These are phyloP conservation scores for Musa schizocarpa DNA, from an alignment of 176 grass and related monocot species.

Conservation along the genomic window DNA sequence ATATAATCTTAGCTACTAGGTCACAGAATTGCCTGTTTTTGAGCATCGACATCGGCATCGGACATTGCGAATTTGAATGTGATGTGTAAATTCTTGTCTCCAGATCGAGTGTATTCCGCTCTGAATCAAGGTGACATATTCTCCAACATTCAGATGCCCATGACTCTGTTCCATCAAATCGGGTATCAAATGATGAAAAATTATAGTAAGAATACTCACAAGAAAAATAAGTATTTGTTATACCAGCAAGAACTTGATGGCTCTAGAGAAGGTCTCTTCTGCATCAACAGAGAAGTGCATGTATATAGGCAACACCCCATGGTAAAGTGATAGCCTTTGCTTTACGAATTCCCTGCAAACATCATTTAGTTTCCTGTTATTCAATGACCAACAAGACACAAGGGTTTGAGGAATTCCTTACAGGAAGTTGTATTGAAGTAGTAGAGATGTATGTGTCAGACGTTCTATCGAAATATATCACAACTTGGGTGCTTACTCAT, in stretches of 20 bases:
- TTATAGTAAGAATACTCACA: neutral
- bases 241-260: conserved; percentile 75
- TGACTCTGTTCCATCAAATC: neutral
- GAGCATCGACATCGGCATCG: neutral
- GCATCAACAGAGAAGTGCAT: conserved; percentile 84
- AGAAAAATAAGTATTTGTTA: neutral
- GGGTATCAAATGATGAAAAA: neutral
- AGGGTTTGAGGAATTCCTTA: too few relatives aligned
- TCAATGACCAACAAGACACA: too few relatives aligned
- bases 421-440: too few relatives aligned
- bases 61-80: conserved; percentile 86
- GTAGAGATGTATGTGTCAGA: too few relatives aligned
- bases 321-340: conserved; percentile 74
- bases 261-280: conserved; percentile 91
- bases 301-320: conserved; percentile 67
- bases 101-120: conserved; percentile 83
- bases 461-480: too few relatives aligned
- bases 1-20: too few relatives aligned
- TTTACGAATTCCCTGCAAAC: conserved; percentile 64
- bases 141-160: conserved; percentile 51
- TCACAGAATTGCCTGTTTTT: too few relatives aligned
- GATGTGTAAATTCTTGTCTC: conserved; percentile 79
- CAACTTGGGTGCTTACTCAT: conserved; percentile 40
- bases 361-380: neutral
- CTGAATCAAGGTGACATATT: conserved; percentile 84